Evolutionary conservation across 2,329 filamentous ascomycete genomes (phyloP), one percentile per base, ranked within the genome.

Genomic region (Aspergillus pseudoviridinutans): DNA sequence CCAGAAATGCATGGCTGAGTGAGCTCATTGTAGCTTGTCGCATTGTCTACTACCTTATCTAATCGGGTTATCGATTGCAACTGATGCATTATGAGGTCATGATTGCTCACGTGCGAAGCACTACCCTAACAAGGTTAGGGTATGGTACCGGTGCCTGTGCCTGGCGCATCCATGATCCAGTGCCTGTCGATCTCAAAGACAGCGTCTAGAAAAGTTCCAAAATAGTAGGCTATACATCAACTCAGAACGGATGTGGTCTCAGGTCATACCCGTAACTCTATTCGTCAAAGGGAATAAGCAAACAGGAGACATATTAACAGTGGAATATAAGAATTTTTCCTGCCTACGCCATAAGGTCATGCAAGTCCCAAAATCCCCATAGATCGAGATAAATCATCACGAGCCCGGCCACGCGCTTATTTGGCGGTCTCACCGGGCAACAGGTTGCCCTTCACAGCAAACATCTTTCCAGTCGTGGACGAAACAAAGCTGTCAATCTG

Each of bases 401-500:
- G 20, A 27, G 44, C 44, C 60, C 60, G 59, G 51, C 61, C 57
- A 58, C 51, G 50, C 54, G 61, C 71, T 62, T 68, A 74, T 66
- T 74, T 72, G 63, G 69, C 69, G 51, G 67, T 66, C 68, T 84
- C 84, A 56, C 81, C 81, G 20, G 85, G 85, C 62, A 87, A 69
- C 58, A 88, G 71, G 70, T 86, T 87, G 62, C 84, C 85, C 76
- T 92, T 88, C 60, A 97, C 91, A 42, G 92, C 92, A 76, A 99
- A 99, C 93, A 99, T 96, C 87, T 99, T 99, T 64, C 91, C 87
- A 62, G 86, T 95, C 66, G 96, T 89, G 64, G 87, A 88, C 56
- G 94, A 92, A 50, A 93, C 93, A 77, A 97, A 97, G 42, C 91
- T 91, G 77, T 99, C 94, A 58, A 97, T 90, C 81, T 97, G 94